Percentiles rank a stretch among this genome's conserved stretches.
phyloP scores from a whole-genome alignment of 768 basidiomycete genomes.

The Brasilioporus rufonigricans region DNA sequence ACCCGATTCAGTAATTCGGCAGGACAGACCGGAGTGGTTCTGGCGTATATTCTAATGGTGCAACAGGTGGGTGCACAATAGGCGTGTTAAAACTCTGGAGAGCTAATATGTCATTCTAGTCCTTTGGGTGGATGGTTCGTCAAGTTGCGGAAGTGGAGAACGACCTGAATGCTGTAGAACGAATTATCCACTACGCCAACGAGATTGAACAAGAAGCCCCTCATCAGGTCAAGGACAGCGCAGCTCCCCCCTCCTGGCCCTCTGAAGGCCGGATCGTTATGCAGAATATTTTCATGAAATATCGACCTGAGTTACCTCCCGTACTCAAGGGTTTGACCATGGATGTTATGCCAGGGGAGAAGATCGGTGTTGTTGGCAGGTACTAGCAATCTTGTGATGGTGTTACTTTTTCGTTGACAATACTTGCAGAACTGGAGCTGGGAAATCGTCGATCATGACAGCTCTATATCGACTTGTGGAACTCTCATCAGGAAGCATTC shows the following conservation, averaged over 20 bases:
- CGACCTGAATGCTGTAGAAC: conserved; percentile 89
- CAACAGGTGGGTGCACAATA: conserved; percentile 54
- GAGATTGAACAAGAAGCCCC: conserved; percentile 82
- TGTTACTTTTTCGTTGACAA: not conserved
- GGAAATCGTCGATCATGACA: conserved; percentile 91
- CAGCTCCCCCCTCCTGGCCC: conserved; percentile 72
- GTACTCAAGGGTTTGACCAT: conserved; percentile 81
- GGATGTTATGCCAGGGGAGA: conserved; percentile 72
- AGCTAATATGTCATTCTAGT: conserved; percentile 30
- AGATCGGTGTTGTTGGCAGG: conserved; percentile 86
- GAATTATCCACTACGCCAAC: conserved; percentile 77
- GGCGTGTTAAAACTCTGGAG: not conserved
- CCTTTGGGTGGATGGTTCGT: conserved; percentile 73
- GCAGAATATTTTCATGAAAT: conserved; percentile 72
- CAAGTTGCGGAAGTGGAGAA: conserved; percentile 88
- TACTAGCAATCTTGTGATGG: conserved; percentile 23
- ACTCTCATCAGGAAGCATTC: conserved; percentile 67
- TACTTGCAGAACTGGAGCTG: conserved; percentile 69
- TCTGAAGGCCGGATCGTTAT: conserved; percentile 69
- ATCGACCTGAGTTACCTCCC: conserved; percentile 83
- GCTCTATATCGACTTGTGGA: conserved; percentile 87
- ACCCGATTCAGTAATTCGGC: conserved; percentile 75
- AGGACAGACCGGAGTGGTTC: conserved; percentile 69
- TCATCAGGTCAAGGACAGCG: conserved; percentile 62
- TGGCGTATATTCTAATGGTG: conserved; percentile 78